Evolutionary conservation across 2,329 filamentous ascomycete genomes (phyloP).

Genomic region (Fusarium mundagurra): DNA sequence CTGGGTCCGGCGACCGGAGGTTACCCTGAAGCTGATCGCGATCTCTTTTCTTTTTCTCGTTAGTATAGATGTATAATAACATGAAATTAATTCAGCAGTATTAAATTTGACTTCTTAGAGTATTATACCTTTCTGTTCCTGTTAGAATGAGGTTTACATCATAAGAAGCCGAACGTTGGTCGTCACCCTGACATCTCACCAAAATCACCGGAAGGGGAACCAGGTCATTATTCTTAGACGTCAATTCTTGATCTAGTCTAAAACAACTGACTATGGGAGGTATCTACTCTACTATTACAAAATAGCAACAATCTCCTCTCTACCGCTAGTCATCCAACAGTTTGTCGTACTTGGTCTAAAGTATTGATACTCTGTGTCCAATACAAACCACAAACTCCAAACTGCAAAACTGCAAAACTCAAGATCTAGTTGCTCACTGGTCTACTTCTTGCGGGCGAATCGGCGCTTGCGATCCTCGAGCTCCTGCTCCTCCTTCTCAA

Average conservation of each 20-base stretch:
- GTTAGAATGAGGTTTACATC: neutral
- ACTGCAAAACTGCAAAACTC: neutral
- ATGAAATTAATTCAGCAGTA: fast-evolving
- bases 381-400: neutral
- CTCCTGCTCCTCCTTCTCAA: neutral
- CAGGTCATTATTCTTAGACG: fast-evolving
- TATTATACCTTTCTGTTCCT: fast-evolving
- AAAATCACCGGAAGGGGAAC: fast-evolving
- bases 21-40: constrained; percentile 2
- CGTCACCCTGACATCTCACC: fast-evolving
- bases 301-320: neutral
- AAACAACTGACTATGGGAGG: neutral
- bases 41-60: neutral
- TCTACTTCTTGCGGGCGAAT: neutral
- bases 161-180: too few species aligned
- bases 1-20: neutral
- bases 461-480: neutral
- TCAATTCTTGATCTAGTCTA: neutral
- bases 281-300: neutral
- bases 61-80: too few species aligned
- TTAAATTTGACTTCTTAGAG: too few species aligned
- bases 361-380: neutral
- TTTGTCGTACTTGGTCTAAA: neutral
- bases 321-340: neutral
- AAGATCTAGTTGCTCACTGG: neutral